Base-by-base conservation (phyloP, 805 yeast genomes). In the Nakazawaea wyomingensis region DNA sequence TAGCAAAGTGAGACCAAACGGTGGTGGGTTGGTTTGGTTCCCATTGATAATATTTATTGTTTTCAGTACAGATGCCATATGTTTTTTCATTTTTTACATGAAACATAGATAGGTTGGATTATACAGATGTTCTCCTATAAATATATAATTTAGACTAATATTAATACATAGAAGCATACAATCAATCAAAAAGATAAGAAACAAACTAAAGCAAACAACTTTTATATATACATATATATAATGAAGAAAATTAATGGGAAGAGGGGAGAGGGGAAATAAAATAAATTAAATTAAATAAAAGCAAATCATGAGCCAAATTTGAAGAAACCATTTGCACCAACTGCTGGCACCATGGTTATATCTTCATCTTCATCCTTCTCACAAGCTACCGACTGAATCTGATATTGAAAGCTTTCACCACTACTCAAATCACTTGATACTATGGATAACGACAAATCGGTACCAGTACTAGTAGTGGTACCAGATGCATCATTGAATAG, bases 1-100 rank as follows among this genome's bases (percentile, higher is more conserved):
- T 5, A 56, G 71, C 26, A 63, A 65, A 46, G 43, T 44, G 13
- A 28, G 19, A 28, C 54, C 53, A 10, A 41, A 53, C 41, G 67
- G 67, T 34, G 53, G 50, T n/a, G 67, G 66, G 0, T 48, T 63
- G 28, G 48, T 48, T 2, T 61, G 57, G 36, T 62, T 64, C 38
- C 68, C 68, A 0, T 34, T 45, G 1, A 41, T 55, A 22, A 48
- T 51, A 2, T 47, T 54, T 11, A 16, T 50, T 2, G 36, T 55
- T 2, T 61, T 63, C 28, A 34, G 45, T 8, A n/a, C 41, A 5
- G 57, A 62, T 1, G 51, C 54, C 3, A 7, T 41, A 1, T 30
- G 55, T 13, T 43, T 43, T 17, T 11, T 37, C 5, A 2, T 24
- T n/a, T 43, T 33, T 14, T 37, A 22, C 20, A 14, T 27, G 8